Percentiles rank a stretch among this genome's conserved stretches.
phyloP scores from a whole-genome alignment of 768 basidiomycete species.

The Hericium rajendrae region DNA sequence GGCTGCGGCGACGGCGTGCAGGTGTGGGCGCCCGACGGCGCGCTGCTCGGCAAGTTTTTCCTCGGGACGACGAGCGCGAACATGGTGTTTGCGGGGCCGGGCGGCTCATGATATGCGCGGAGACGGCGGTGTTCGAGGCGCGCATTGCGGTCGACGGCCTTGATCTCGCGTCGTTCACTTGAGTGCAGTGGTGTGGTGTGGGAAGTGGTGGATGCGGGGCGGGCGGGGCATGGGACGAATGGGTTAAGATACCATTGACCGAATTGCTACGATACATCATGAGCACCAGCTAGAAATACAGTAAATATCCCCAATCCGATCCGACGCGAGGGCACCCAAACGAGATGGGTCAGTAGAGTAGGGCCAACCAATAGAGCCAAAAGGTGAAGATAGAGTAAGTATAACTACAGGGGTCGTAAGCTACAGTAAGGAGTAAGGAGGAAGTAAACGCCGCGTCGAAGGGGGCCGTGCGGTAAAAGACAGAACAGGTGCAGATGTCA shows the following conservation, averaged over 20 bases:
- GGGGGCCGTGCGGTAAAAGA: neutral
- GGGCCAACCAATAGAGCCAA: neutral
- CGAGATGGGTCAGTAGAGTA: neutral
- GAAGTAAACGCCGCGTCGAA: neutral
- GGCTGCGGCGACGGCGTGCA: constrained; percentile 65
- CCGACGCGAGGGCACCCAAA: neutral
- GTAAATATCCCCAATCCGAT: neutral
- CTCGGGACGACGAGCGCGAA: constrained; percentile 28
- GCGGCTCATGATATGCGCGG: constrained; percentile 29
- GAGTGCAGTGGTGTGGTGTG: neutral
- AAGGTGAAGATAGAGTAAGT: neutral
- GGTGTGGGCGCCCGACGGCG: constrained; percentile 46
- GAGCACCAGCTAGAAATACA: neutral
- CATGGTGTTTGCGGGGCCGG: constrained; percentile 31
- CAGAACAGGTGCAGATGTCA: neutral
- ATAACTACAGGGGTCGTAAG: neutral
- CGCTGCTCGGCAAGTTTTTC: constrained; percentile 59
- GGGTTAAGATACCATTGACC: neutral
- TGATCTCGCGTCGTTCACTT: constrained; percentile 12
- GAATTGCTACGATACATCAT: neutral
- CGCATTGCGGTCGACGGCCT: constrained; percentile 26
- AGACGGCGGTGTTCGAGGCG: constrained; percentile 30
- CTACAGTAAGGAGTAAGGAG: neutral
- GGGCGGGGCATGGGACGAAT: no score
- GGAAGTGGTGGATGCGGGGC: no score